Evolutionary conservation across 805 yeast species (phyloP), one percentile per base, ranked within the genome.

Genomic region (Ogataea polymorpha): DNA sequence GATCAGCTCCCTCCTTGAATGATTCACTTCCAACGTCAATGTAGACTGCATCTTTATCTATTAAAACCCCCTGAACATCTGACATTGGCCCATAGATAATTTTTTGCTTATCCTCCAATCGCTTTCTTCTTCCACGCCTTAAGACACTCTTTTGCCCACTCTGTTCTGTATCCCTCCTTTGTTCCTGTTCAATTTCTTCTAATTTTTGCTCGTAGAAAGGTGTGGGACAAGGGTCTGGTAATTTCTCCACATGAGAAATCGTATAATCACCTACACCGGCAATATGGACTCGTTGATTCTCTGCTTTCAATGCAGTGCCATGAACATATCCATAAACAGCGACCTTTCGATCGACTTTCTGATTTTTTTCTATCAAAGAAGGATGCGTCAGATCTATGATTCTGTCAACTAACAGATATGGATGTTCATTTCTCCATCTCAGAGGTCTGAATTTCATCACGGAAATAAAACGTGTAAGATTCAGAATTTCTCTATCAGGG

Each of bases 371-470:
- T 25, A 95, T 79, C 32, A 71, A 62, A 35, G 86, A 77, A 1
- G 99, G 99, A 63, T 90, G 97, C 3, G 99, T 95, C 48, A 95
- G 70, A 64, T 93, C 99, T 8, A 93, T 49, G 32, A 91, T 72
- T 61, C 99, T 77, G 61, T 93, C 99, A 12, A 91, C 89, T 45
- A 93, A 69, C 53, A 93, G 62, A 59, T 93, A 93, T 4, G 98
- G 96, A 68, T 93, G 99, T 68, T 93, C 98, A 61, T 91, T 93
- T 69, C 99, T 80, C 99, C 99, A 93, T 63, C 93, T 93, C 54
- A 95, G 71, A n/a, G 99, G 99, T 58, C 99, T 78, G 66, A 95
- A 95, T 63, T 95, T 93, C 98, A 95, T 91, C 33, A 91, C 97
- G 5, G 95, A 82, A 40, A 93, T 86, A 61, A 95, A 93, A 51